Conservation (phyloP, 2,329 filamentous ascomycete species). For the Aspergillus hiratsukae region DNA sequence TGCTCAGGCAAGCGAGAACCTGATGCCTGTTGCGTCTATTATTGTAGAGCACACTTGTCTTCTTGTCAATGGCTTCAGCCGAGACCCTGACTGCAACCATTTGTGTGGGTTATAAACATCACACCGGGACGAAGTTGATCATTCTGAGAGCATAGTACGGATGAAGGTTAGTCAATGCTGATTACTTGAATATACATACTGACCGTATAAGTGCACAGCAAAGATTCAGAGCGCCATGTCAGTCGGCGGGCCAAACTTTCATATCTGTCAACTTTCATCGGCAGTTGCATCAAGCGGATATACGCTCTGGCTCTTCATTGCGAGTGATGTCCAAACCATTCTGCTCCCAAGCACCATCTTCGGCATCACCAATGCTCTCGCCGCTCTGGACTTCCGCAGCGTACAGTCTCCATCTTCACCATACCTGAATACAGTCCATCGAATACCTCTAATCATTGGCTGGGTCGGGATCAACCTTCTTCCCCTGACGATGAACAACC, state of each 20-base stretch:
- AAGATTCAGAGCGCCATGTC: background rate
- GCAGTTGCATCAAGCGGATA: background rate
- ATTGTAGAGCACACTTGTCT: background rate
- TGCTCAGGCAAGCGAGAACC: background rate
- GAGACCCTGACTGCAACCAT: background rate
- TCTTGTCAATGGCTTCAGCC: background rate
- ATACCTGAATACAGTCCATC: background rate
- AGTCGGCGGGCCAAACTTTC: background rate
- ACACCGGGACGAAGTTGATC: background rate
- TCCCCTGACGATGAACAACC: slow-evolving; percentile 37
- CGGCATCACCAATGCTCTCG: background rate
- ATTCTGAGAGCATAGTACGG: background rate
- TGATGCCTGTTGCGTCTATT: background rate
- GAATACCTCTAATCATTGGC: background rate
- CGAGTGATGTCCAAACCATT: background rate
- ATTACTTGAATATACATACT: background rate
- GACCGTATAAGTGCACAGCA: background rate
- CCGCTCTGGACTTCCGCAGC: background rate
- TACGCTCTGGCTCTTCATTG: background rate
- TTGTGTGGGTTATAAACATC: background rate
- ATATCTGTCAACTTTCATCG: background rate
- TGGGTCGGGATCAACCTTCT: slow-evolving; percentile 26
- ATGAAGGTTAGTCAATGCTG: background rate
- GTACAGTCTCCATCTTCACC: background rate
- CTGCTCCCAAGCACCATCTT: background rate